Conservation (phyloP, 768 basidiomycete genomes). For the Macrolepiota fuliginosa region DNA sequence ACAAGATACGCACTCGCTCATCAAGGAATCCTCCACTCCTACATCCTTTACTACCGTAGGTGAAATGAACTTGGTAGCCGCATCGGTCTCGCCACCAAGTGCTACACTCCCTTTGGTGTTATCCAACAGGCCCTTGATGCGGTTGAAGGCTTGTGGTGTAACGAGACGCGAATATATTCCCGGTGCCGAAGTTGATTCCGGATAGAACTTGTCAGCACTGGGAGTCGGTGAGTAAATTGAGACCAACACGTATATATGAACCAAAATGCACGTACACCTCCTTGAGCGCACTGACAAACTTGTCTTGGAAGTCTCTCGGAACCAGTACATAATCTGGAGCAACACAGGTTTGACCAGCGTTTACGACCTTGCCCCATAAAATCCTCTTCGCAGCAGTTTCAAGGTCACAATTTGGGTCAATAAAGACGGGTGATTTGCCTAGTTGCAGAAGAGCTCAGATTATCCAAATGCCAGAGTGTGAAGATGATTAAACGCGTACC, state of each 20-base stretch:
- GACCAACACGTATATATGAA: not conserved
- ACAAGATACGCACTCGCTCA: constrained; percentile 64
- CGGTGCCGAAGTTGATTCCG: constrained; percentile 43
- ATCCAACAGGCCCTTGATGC: constrained; percentile 63
- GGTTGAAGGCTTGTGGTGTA: constrained; percentile 41
- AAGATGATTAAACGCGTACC: constrained; percentile 20
- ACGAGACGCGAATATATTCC: constrained; percentile 53
- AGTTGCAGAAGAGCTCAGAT: not conserved
- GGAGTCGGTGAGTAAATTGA: not conserved
- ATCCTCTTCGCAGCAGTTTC: constrained; percentile 66
- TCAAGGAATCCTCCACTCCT: constrained; percentile 60
- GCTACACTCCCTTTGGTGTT: constrained; percentile 64
- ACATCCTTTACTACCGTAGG: constrained; percentile 74
- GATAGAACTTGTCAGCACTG: constrained; percentile 58
- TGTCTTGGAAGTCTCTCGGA: constrained; percentile 41
- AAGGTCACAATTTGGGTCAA: constrained; percentile 70
- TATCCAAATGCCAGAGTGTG: not conserved
- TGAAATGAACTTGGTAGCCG: constrained; percentile 58
- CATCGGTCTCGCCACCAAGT: constrained; percentile 61
- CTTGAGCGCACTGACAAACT: constrained; percentile 42
- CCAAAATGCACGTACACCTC: constrained; percentile 29
- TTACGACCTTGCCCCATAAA: constrained; percentile 78
- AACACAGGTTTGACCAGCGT: constrained; percentile 76
- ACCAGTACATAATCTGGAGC: constrained; percentile 59
- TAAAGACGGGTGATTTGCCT: constrained; percentile 74